phyloP scores from a whole-genome alignment of 257 asterid genomes.

The Striga asiatica region DNA sequence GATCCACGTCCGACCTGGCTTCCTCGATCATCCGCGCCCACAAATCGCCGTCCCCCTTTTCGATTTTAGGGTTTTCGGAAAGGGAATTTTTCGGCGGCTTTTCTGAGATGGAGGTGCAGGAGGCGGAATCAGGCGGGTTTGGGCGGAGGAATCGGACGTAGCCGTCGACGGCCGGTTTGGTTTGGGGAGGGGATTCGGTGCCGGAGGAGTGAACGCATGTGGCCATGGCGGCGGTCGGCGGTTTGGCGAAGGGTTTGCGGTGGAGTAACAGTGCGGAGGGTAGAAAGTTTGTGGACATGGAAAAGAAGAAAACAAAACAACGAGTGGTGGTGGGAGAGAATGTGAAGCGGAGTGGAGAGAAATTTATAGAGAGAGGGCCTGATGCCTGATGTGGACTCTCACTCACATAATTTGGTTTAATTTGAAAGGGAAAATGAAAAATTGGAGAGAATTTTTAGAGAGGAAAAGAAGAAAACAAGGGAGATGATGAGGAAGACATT shows the following conservation, averaged over 20 bases:
- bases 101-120: slow-evolving; percentile 28
- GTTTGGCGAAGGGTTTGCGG: slow-evolving; percentile 3
- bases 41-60: slow-evolving; percentile 20
- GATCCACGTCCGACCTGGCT: slow-evolving; percentile 50
- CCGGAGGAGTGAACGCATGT: slow-evolving; percentile 54
- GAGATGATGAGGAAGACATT: too few relatives aligned
- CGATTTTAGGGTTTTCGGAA: neutral
- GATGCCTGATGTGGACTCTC: too few relatives aligned
- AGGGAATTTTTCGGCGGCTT: slow-evolving; percentile 10
- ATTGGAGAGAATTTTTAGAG: too few relatives aligned
- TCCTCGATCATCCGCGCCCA: slow-evolving; percentile 65
- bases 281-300: slow-evolving; percentile 37
- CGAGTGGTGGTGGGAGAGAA: slow-evolving; percentile 15
- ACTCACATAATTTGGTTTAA: too few relatives aligned
- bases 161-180: slow-evolving; percentile 21
- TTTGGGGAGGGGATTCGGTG: slow-evolving; percentile 29
- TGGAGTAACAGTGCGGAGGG: slow-evolving; percentile 18
- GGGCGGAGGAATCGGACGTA: slow-evolving; percentile 38
- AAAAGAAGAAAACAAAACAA: too few relatives aligned
- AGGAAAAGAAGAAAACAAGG: too few relatives aligned
- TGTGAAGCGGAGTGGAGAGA: slow-evolving; percentile 8
- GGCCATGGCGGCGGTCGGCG: slow-evolving; percentile 35
- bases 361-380: slow-evolving; percentile 15
- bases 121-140: slow-evolving; percentile 26
- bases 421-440: too few relatives aligned